Evolutionary conservation across 108 stramenopile genomes (phyloP).

Genomic region (Seminavis robusta): DNA sequence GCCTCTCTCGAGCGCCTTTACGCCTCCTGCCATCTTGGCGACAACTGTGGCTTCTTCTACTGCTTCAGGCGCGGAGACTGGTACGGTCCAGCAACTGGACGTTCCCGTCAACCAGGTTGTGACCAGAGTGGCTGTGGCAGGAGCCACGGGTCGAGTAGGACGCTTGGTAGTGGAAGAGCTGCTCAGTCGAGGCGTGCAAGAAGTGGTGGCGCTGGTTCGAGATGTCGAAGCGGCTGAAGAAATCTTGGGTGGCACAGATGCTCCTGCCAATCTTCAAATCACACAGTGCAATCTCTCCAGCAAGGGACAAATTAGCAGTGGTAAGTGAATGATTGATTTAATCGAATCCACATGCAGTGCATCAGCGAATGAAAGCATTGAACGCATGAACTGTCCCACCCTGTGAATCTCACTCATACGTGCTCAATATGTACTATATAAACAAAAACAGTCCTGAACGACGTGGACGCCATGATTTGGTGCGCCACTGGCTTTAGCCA

Average conservation of each 20-base stretch:
- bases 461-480: constrained; percentile 78
- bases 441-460: constrained; percentile 32
- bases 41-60: background rate
- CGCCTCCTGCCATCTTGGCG: background rate
- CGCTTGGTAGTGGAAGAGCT: constrained; percentile 64
- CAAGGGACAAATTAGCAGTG: constrained; percentile 25
- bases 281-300: constrained; percentile 44
- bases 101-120: constrained; percentile 21
- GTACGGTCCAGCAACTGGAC: too few species aligned
- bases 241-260: constrained; percentile 9
- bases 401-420: too few species aligned
- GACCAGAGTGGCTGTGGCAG: constrained; percentile 63
- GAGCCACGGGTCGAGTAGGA: constrained; percentile 81
- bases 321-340: too few species aligned
- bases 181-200: constrained; percentile 29
- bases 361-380: too few species aligned
- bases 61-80: background rate
- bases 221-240: constrained; percentile 44
- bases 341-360: too few species aligned
- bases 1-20: too few species aligned
- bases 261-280: constrained; percentile 27
- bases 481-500: constrained; percentile 80
- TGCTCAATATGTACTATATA: too few species aligned
- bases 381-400: too few species aligned
- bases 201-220: constrained; percentile 69